Conservation (phyloP, 352 stramenopile genomes). For the Aphanomyces stellatus region DNA sequence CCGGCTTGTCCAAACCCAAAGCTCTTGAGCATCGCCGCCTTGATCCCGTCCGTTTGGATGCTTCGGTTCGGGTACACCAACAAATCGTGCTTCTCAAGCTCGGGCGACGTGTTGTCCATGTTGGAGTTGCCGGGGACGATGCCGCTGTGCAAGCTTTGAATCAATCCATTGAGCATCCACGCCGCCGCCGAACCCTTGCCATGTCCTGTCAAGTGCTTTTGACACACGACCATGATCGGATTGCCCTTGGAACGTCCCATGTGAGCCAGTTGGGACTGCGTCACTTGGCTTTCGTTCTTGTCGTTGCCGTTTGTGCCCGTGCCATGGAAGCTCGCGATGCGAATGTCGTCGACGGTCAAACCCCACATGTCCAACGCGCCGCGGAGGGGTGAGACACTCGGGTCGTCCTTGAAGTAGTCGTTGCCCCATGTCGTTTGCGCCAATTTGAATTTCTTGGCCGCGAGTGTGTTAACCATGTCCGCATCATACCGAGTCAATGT, state of each 20-base stretch:
- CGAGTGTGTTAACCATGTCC: background rate
- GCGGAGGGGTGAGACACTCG: conserved; percentile 63
- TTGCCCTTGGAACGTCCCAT: conserved; percentile 68
- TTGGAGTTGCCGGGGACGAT: conserved; percentile 76
- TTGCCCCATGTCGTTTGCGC: conserved; percentile 58
- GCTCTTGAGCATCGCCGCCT: conserved; percentile 69
- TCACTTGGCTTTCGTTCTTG: conserved; percentile 83
- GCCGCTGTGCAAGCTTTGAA: conserved; percentile 70
- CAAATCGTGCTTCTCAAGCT: conserved; percentile 62
- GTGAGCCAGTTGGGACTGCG: conserved; percentile 74
- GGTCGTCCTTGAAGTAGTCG: conserved; percentile 41
- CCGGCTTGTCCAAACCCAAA: conserved; percentile 74
- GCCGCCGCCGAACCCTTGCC: conserved; percentile 72
- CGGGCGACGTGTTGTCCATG: conserved; percentile 67
- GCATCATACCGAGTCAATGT: background rate
- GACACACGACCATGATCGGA: conserved; percentile 60
- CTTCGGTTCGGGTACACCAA: conserved; percentile 77
- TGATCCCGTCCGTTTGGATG: conserved; percentile 67
- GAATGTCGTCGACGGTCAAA: conserved; percentile 65
- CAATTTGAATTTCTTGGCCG: conserved; percentile 36
- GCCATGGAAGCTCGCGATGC: conserved; percentile 72
- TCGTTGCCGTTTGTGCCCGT: conserved; percentile 80
- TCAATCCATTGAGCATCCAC: conserved; percentile 76
- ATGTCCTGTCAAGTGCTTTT: conserved; percentile 80
- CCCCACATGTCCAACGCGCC: conserved; percentile 67